Evolutionary conservation across 208 protist genomes (phyloP).

Genomic region (Trypanosoma lewisi): DNA sequence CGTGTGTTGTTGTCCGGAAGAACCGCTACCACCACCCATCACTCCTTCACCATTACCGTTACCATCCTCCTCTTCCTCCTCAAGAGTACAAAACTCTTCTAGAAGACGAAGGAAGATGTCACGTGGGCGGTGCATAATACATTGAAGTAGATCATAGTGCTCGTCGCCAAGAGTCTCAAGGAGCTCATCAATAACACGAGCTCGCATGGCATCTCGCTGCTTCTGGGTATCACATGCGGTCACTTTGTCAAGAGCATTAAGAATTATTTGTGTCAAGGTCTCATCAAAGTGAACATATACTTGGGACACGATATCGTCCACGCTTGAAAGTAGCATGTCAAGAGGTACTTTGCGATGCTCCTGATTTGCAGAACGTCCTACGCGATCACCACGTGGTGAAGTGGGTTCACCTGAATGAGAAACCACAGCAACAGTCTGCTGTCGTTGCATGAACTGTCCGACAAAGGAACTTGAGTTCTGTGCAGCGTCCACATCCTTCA

Average conservation of each 20-base stretch:
- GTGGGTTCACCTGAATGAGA: conserved; percentile 73
- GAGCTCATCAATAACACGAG: conserved; percentile 73
- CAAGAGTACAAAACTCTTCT: conserved; percentile 87
- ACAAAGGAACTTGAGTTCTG: conserved; percentile 56
- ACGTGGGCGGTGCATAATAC: conserved; percentile 75
- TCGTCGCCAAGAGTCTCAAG: conserved; percentile 70
- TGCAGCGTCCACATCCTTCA: conserved; percentile 36
- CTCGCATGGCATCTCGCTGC: conserved; percentile 57
- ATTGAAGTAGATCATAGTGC: conserved; percentile 85
- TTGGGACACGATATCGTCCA: conserved; percentile 89
- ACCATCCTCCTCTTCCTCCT: conserved; percentile 52
- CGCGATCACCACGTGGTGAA: conserved; percentile 74
- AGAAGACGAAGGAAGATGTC: conserved; percentile 84
- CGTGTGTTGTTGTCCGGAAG: conserved; percentile 19
- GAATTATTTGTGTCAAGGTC: conserved; percentile 82
- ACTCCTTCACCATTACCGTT: too few relatives aligned
- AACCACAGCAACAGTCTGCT: conserved; percentile 62
- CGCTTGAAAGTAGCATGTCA: conserved; percentile 78
- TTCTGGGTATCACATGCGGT: conserved; percentile 71
- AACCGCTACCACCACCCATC: conserved; percentile 6
- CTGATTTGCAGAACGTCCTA: conserved; percentile 63
- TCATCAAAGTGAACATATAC: conserved; percentile 89
- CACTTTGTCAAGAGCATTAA: conserved; percentile 85
- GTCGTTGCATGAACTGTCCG: conserved; percentile 57
- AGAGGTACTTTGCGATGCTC: conserved; percentile 70